Conservation (phyloP, 78 protist species). For the Dictyostelium firmibasis region DNA sequence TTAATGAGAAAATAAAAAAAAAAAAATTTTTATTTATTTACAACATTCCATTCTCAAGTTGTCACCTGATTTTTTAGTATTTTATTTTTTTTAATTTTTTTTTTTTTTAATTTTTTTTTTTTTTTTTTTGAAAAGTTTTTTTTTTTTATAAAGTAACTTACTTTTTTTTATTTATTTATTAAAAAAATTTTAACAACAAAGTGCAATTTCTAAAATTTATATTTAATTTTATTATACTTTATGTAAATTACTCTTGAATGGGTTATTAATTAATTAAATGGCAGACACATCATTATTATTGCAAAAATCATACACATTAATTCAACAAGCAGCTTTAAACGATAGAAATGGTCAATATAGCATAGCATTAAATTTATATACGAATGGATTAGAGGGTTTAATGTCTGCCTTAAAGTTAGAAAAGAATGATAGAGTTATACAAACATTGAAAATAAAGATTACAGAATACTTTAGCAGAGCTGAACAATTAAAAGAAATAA, state of each 20-base stretch:
- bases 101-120: too few species aligned
- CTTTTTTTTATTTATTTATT: too few species aligned
- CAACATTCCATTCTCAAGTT: too few species aligned
- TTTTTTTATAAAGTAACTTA: neutral
- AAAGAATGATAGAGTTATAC: constrained; percentile 60
- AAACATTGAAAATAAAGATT: constrained; percentile 43
- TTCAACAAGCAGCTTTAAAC: constrained; percentile 43
- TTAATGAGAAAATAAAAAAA: too few species aligned
- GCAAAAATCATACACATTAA: constrained; percentile 23
- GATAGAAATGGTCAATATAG: constrained; percentile 42
- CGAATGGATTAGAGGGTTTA: constrained; percentile 57
- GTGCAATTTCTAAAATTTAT: too few species aligned
- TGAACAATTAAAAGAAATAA: constrained; percentile 34
- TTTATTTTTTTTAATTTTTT: too few species aligned
- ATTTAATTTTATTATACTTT: too few species aligned
- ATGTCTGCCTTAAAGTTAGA: constrained; percentile 58
- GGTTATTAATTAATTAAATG: neutral
- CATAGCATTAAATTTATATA: constrained; percentile 58
- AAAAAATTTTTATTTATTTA: too few species aligned
- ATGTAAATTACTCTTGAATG: too few species aligned
- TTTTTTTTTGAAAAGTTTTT: neutral
- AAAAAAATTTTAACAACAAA: neutral
- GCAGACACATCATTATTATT: constrained; percentile 48
- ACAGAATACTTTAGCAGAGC: constrained; percentile 41
- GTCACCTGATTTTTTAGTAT: neutral